These are phyloP conservation scores for Asclepias syriaca DNA, from an alignment of 257 asterid species.

Conservation along the genomic window DNA sequence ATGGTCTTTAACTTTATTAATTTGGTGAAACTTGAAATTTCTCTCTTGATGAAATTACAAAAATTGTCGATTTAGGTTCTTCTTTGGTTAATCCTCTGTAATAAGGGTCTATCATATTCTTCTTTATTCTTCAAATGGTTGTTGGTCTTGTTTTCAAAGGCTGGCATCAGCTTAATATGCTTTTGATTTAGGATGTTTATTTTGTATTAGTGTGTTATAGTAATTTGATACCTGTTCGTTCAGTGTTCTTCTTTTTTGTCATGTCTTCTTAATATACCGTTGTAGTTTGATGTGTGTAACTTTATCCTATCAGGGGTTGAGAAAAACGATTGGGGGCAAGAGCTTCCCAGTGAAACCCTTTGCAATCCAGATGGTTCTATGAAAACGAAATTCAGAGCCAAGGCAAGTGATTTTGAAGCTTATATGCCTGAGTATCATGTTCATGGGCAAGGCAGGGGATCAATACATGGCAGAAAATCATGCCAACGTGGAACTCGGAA, in stretches of 20 bases:
- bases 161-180: background rate
- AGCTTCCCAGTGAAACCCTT: background rate
- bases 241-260: background rate
- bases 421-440: constrained; percentile 4
- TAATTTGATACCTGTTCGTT: background rate
- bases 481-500: constrained; percentile 11
- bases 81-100: background rate
- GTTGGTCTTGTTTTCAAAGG: background rate
- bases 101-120: too few relatives aligned
- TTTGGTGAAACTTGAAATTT: background rate
- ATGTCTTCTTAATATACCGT: background rate
- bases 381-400: background rate
- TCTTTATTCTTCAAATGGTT: background rate
- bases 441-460: constrained; percentile 27
- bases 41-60: background rate
- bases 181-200: background rate
- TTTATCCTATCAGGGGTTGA: background rate
- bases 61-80: constrained; percentile 2
- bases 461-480: background rate
- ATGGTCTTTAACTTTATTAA: background rate
- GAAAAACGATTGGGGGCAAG: background rate
- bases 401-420: background rate
- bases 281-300: background rate
- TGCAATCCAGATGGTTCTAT: background rate
- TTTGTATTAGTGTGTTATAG: background rate